Evolutionary conservation across 345 rosid species (phyloP), one percentile per base, ranked within the genome.

Genomic region (Murraya paniculata): DNA sequence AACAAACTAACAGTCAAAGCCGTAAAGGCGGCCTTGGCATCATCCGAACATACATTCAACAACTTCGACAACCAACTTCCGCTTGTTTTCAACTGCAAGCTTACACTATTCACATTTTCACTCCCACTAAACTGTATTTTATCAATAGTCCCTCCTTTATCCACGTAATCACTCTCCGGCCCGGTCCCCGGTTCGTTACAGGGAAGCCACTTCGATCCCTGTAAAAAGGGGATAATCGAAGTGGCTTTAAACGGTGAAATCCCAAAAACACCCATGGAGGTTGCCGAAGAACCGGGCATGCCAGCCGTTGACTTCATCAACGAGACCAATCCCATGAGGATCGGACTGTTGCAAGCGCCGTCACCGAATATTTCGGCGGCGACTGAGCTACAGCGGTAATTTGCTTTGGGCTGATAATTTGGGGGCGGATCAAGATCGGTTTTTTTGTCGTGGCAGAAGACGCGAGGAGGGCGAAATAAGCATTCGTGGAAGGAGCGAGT

Each of bases 21-120:
- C 2, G 97, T 95, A 65, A 95, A 87, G 35, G 86, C 90, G 1
- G 98, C 99, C 85, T 92, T 95, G 28, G 91, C 97, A 75, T 95
- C 99, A 81, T 92, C 98, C 7, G 97, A 89, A 71, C 93, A 88
- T 24, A 75, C 35, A 76, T 82, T 85, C 55, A 89, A 77, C 66
- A 90, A 22, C 81, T 83, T 84, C 31, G 94, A 92, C 6, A 95
- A 25, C 98, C 97, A 92, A 38, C 93, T 84, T 31, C 83, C 82
- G 45, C 80, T 80, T 67, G 71, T 76, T 71, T 83, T 80, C 48
- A 89, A 61, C 84, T 82, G 83, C 45, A 88, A 38, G 19, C 78
- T 81, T 81, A 83, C 80, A 21, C 58, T 19, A 55, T 71, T 14
- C 5, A 48, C 6, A 62, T 71, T 33, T 11, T 50, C 80, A 6